These are phyloP conservation scores for Mycena leptocephala DNA, from an alignment of 768 basidiomycete species.

Conservation along the genomic window DNA sequence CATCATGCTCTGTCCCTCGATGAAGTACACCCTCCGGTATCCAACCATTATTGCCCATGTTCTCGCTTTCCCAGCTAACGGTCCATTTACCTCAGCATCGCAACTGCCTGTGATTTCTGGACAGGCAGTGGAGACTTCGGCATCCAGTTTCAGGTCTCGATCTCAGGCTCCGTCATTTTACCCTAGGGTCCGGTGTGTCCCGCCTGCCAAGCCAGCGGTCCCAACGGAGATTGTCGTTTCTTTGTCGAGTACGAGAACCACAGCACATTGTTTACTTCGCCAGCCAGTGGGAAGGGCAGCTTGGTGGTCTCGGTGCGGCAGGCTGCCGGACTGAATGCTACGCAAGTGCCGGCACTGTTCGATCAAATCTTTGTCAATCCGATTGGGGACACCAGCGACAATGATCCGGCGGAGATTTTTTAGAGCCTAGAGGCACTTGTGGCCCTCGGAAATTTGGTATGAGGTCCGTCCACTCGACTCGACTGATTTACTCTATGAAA, in stretches of 20 bases:
- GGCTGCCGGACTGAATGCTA: neutral
- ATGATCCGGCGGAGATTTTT: neutral
- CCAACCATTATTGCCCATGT: neutral
- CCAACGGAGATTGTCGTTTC: neutral
- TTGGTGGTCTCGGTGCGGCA: neutral
- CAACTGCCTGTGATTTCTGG: neutral
- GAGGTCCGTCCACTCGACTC: too few relatives aligned
- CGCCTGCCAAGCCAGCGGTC: neutral
- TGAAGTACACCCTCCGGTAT: neutral
- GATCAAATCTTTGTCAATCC: neutral
- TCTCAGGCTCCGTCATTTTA: neutral
- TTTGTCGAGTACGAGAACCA: neutral
- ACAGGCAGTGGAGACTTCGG: neutral
- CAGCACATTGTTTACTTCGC: neutral
- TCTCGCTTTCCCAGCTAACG: neutral
- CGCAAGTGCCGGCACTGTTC: neutral
- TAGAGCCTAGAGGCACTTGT: too few relatives aligned
- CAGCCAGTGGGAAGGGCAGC: neutral
- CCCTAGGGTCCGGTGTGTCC: neutral
- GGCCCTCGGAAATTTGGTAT: too few relatives aligned
- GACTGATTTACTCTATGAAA: too few relatives aligned
- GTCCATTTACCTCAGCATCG: neutral
- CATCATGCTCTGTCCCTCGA: neutral
- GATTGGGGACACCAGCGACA: neutral
- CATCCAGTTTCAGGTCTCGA: neutral